phyloP scores from a whole-genome alignment of 1,139 yeast species.

The Hansenula lynferdii region DNA sequence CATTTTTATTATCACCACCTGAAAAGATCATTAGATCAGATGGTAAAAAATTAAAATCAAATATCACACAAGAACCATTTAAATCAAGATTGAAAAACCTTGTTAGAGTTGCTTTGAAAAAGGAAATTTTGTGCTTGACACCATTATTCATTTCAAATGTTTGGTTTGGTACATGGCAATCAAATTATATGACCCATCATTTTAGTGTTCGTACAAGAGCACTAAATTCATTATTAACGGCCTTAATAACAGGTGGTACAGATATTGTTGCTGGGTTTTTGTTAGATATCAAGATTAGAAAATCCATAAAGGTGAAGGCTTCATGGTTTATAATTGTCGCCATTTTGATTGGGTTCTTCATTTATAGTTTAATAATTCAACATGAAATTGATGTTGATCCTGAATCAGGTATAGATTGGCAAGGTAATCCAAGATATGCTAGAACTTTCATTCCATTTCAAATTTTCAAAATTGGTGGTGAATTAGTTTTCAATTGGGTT shows the following conservation, averaged over 20 bases:
- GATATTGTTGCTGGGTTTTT: conserved; percentile 18
- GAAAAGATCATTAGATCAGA: conserved; percentile 20
- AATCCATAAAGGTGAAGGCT: conserved; percentile 9
- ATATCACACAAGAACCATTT: conserved; percentile 9
- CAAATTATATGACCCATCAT: conserved; percentile 22
- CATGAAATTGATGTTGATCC: conserved; percentile 13
- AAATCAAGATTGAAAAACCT: conserved; percentile 10
- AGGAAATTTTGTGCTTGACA: conserved; percentile 8
- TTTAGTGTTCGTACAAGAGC: conserved; percentile 24
- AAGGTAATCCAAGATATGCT: conserved; percentile 14
- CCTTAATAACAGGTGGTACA: conserved; percentile 15
- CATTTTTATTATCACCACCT: conserved; percentile 22
- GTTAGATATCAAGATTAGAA: conserved; percentile 12
- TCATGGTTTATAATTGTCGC: conserved; percentile 17
- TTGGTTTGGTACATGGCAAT: conserved; percentile 23
- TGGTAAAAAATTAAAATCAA: conserved; percentile 16
- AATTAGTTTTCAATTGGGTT: conserved; percentile 23
- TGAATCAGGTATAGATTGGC: conserved; percentile 20
- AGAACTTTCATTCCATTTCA: conserved; percentile 21
- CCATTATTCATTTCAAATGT: conserved; percentile 13
- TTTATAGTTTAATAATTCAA: conserved; percentile 21
- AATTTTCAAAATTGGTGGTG: conserved; percentile 20
- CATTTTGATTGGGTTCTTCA: conserved; percentile 15
- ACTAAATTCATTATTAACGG: conserved; percentile 21
- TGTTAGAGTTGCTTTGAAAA: conserved; percentile 5